Evolutionary conservation across 805 yeast species (phyloP).

Genomic region (Saccharomycopsis sp.): DNA sequence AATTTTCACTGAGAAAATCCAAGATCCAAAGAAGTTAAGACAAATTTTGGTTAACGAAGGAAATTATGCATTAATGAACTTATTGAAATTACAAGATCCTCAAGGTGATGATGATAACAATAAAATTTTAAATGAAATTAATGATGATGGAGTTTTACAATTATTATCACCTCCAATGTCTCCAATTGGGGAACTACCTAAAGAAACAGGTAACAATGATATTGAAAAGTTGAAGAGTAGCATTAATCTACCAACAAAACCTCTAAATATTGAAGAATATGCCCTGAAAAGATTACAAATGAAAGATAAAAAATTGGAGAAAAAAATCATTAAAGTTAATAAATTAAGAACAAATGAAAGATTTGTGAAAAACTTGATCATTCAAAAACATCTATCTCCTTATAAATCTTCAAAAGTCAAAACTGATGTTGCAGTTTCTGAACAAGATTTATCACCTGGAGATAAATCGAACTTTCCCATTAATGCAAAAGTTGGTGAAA

Average conservation of each 20-base stretch:
- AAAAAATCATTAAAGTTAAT: background rate
- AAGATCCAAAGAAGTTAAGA: constrained; percentile 63
- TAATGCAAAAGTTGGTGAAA: constrained; percentile 6
- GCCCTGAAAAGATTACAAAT: constrained; percentile 36
- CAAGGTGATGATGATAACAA: constrained; percentile 9
- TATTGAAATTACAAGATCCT: constrained; percentile 30
- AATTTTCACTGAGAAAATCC: constrained; percentile 45
- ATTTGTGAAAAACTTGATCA: constrained; percentile 3
- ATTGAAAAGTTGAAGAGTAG: background rate
- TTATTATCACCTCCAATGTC: constrained; percentile 15
- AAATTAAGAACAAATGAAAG: constrained; percentile 4
- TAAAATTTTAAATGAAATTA: background rate
- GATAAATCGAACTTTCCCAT: constrained; percentile 4
- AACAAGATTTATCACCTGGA: background rate
- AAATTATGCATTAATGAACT: constrained; percentile 55
- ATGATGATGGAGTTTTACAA: constrained; percentile 2
- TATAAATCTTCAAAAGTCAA: constrained; percentile 6
- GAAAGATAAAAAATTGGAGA: constrained; percentile 25
- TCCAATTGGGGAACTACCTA: constrained; percentile 1
- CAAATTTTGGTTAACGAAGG: constrained; percentile 73
- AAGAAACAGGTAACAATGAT: background rate
- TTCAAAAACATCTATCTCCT: constrained; percentile 12
- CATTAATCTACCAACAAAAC: constrained; percentile 19
- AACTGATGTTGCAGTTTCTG: background rate
- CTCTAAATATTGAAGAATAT: constrained; percentile 48